Evolutionary conservation across 169 alveolate genomes (phyloP).

Genomic region (Plasmodium berghei): DNA sequence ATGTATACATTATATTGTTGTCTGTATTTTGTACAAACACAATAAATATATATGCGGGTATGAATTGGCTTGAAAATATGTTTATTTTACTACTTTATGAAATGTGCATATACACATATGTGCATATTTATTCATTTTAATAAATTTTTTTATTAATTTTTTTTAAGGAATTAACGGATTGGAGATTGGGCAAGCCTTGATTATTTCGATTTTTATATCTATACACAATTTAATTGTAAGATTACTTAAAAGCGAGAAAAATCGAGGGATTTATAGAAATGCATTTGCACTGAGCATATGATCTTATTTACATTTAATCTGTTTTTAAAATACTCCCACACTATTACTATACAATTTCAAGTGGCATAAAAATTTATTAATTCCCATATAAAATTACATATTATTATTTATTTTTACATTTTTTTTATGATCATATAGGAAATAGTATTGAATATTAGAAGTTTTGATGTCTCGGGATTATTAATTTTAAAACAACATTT

Average conservation of each 20-base stretch:
- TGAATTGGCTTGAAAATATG: neutral
- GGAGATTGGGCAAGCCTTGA: conserved; percentile 93
- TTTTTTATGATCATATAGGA: conserved; percentile 15
- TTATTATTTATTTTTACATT: neutral
- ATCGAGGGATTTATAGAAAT: too few relatives aligned
- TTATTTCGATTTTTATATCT: conserved; percentile 90
- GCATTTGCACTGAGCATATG: too few relatives aligned
- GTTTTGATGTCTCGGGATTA: conserved; percentile 16
- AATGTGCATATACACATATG: neutral
- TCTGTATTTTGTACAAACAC: conserved; percentile 94
- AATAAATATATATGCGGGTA: conserved; percentile 94
- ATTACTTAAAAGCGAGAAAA: neutral
- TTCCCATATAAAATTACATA: too few relatives aligned
- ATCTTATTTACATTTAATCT: neutral
- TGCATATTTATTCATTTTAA: neutral
- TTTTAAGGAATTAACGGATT: conserved; percentile 90
- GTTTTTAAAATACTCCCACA: neutral
- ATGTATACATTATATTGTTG: conserved; percentile 88
- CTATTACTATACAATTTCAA: neutral
- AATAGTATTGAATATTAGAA: conserved; percentile 73
- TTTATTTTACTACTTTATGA: conserved; percentile 3
- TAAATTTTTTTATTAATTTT: conserved; percentile 4
- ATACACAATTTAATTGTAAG: conserved; percentile 90
- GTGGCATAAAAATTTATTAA: too few relatives aligned
- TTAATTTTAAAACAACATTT: conserved; percentile 85